Percentiles rank a stretch among this genome's conserved stretches.
Conservation (phyloP, 176 grass and related monocot genomes). For the Carex parvula region DNA sequence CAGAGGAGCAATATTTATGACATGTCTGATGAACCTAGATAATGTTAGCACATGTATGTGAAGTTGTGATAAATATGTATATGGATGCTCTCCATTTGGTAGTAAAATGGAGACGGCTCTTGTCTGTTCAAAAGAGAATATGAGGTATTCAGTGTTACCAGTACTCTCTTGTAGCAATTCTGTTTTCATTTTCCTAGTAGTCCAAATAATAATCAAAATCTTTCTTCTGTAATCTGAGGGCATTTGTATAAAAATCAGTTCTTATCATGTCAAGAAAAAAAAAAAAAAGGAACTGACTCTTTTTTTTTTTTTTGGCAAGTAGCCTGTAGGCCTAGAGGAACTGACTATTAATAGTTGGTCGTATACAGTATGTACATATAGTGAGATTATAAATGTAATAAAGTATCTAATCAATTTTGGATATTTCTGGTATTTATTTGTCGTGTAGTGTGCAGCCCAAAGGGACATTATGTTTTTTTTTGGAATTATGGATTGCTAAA, state of each 20-base stretch:
- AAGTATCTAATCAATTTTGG: constrained; percentile 1
- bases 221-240: background rate
- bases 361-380: constrained; percentile 1
- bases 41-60: background rate
- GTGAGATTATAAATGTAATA: background rate
- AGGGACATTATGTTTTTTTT: background rate
- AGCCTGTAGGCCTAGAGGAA: no score
- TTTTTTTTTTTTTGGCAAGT: no score
- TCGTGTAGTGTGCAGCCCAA: constrained; percentile 6
- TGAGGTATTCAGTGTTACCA: background rate
- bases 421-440: constrained; percentile 5
- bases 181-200: background rate
- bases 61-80: constrained; percentile 18
- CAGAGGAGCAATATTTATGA: constrained; percentile 57
- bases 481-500: background rate
- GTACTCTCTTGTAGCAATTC: background rate
- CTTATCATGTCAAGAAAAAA: background rate
- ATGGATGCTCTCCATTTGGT: background rate
- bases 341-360: background rate
- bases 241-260: background rate
- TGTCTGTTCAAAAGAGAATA: constrained; percentile 10
- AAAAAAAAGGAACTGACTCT: background rate
- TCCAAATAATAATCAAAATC: background rate
- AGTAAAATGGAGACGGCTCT: constrained; percentile 7
- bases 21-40: constrained; percentile 21